Base-by-base conservation (phyloP, 2,329 filamentous ascomycete species). In the Cryoendolithus antarcticus region DNA sequence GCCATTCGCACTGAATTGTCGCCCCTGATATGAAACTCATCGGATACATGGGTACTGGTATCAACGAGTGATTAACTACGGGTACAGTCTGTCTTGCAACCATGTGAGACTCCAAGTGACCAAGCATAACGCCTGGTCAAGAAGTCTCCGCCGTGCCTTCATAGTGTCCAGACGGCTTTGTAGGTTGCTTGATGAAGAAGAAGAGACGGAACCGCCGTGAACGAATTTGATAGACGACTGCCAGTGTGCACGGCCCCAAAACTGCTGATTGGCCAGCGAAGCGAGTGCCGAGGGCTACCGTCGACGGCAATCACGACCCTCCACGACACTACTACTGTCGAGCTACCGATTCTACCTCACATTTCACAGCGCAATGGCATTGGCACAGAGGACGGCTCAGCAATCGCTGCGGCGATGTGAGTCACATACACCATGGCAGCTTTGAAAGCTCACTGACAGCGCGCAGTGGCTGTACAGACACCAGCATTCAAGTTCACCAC, bases 21-120 rank as follows among this genome's bases (percentile, higher is more conserved):
- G 15, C 15, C 65, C 64, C 65, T 69, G 66, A 70, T 67, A 69
- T 70, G 66, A 70, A 70, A 66, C 66, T 58, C 65, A 65, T 58
- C 56, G 47, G 58, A 57, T 56, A 60, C 63, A 54, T 48, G 51
- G 42, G 44, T 52, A 44, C 55, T 60, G 55, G 35, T 37, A 46
- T 50, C 56, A 59, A 63, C 64, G 64, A 57, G 66, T 62, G 66
- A 70, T 70, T 70, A 70, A 70, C 65, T 62, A 69, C 66, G 63
- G 64, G 64, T 60, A 42, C 44, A 15, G 12, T 27, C 47, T 67
- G 58, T 55, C 54, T 69, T 64, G 63, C 48, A 59, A 59, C 65
- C 62, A 59, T 59, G 60, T 55, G 30, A 12, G 34, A 36, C 30
- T 35, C 42, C 46, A 30, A 41, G 37, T 43, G 42, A 38, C 62